These are phyloP conservation scores for Castanea mollissima DNA, from an alignment of 306 rosid species.

Conservation along the genomic window DNA sequence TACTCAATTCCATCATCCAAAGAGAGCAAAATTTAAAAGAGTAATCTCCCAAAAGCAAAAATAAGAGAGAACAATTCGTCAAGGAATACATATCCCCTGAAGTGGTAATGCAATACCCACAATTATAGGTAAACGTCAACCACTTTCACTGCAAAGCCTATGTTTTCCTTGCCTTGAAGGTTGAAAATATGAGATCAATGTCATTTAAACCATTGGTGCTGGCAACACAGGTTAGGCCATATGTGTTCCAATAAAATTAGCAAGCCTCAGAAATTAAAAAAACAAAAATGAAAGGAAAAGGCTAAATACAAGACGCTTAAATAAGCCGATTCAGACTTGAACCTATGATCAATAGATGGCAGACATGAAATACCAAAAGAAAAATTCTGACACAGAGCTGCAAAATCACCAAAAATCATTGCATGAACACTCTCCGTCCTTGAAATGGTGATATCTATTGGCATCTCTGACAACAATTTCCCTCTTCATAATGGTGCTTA, in stretches of 20 bases:
- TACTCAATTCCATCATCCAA: too few species aligned
- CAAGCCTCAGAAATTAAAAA: background rate
- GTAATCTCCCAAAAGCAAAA: too few species aligned
- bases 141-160: background rate
- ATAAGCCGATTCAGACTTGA: background rate
- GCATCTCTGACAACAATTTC: conserved; percentile 81
- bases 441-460: conserved; percentile 76
- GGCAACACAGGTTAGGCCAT: background rate
- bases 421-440: conserved; percentile 74
- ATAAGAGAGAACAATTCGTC: too few species aligned
- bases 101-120: too few species aligned
- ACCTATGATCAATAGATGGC: background rate
- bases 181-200: background rate
- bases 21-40: too few species aligned
- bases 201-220: background rate
- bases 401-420: conserved; percentile 75
- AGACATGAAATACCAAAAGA: background rate
- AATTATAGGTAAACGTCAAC: too few species aligned
- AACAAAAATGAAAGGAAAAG: background rate
- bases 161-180: background rate
- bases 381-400: background rate
- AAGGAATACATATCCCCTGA: too few species aligned
- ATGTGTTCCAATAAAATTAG: background rate
- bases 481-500: conserved; percentile 59
- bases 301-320: background rate